Evolutionary conservation across 208 protist species (phyloP).

Genomic region (Entamoeba moshkovskii): DNA sequence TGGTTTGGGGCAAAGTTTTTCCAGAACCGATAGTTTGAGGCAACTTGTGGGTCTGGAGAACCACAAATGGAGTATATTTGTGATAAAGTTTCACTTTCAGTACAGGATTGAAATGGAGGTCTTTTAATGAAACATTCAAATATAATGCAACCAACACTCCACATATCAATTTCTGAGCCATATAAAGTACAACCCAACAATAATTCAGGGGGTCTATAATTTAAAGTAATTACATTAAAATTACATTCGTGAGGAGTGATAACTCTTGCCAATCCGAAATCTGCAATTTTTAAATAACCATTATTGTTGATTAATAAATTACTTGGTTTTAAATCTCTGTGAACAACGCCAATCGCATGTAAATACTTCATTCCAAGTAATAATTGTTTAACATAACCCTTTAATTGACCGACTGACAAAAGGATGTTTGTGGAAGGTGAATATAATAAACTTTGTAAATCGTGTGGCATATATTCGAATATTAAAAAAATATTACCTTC

Average conservation of each 20-base stretch:
- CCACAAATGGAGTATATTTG: neutral
- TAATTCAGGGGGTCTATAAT: constrained; percentile 8
- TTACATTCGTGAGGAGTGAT: neutral
- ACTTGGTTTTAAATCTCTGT: constrained; percentile 60
- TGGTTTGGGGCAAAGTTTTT: neutral
- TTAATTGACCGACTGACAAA: neutral
- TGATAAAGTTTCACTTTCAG: neutral
- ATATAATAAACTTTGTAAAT: constrained; percentile 12
- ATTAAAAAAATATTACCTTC: neutral
- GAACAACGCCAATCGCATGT: constrained; percentile 50
- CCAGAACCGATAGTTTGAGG: neutral
- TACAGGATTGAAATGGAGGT: neutral
- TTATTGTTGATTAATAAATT: neutral
- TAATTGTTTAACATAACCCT: neutral
- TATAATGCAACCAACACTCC: constrained; percentile 7
- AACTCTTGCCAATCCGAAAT: neutral
- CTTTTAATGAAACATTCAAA: neutral
- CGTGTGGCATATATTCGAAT: constrained; percentile 17
- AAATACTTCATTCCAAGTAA: constrained; percentile 34
- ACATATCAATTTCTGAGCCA: constrained; percentile 7
- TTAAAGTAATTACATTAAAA: neutral
- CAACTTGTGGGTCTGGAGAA: neutral
- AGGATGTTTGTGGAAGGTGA: no score
- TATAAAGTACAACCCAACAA: neutral
- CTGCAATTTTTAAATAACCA: neutral